Conservation (phyloP, 495 filamentous ascomycete genomes). For the Diplogelasinospora grovesii region DNA sequence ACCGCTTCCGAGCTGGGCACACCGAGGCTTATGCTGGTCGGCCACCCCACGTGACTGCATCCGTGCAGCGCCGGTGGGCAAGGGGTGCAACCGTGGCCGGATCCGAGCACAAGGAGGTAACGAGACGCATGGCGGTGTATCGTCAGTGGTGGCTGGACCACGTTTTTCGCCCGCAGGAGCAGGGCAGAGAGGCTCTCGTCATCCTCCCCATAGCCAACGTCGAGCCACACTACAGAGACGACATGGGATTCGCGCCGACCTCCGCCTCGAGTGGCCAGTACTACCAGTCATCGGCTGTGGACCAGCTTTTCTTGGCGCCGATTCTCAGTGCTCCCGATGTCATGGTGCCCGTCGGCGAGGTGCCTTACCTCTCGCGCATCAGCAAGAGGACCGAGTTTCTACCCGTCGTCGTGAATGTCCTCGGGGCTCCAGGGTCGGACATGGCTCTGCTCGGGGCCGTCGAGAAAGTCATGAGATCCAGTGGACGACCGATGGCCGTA, state of each 20-base stretch:
- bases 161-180: neutral
- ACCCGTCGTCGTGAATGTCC: neutral
- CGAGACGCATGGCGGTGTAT: neutral
- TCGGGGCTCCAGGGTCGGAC: neutral
- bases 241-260: neutral
- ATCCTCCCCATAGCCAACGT: neutral
- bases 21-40: neutral
- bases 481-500: neutral
- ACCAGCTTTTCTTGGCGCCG: slow-evolving; percentile 4
- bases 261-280: too few species aligned
- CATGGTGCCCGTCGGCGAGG: slow-evolving; percentile 4
- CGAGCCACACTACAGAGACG: neutral
- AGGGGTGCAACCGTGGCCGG: neutral
- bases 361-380: neutral
- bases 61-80: neutral
- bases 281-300: too few species aligned
- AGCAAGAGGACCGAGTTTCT: neutral
- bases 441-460: neutral
- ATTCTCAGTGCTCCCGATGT: slow-evolving; percentile 2
- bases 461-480: neutral
- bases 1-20: neutral
- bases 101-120: neutral
- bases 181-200: neutral
- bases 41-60: neutral
- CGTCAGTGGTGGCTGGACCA: neutral